Evolutionary conservation across 73 alveolate species (phyloP).

Genomic region (Effrenium voratum): DNA sequence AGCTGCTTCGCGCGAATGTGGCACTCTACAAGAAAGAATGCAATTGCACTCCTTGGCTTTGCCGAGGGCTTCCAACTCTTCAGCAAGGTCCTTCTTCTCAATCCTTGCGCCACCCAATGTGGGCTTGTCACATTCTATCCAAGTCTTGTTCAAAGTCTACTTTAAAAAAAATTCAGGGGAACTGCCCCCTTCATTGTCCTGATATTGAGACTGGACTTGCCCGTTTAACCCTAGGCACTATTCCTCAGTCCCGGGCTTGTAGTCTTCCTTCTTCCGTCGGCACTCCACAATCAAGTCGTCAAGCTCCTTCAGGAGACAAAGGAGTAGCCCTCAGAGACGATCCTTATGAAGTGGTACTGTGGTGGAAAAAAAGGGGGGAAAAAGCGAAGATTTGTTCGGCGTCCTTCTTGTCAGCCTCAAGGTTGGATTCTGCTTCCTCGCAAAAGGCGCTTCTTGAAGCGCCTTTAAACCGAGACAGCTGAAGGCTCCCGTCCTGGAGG

Average conservation of each 20-base stretch:
- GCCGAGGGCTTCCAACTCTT: conserved; percentile 76
- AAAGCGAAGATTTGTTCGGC: too few relatives aligned
- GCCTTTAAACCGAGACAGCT: not conserved
- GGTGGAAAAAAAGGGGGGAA: too few relatives aligned
- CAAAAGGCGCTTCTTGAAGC: not conserved
- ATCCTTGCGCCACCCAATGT: not conserved
- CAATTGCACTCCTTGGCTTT: conserved; percentile 86
- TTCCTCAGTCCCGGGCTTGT: too few relatives aligned
- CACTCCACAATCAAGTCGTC: conserved; percentile 64
- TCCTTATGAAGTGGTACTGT: not conserved
- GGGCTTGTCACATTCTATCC: not conserved
- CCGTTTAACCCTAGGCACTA: too few relatives aligned
- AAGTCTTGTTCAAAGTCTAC: too few relatives aligned
- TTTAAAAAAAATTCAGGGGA: too few relatives aligned
- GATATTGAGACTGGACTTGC: too few relatives aligned
- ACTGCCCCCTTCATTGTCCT: too few relatives aligned
- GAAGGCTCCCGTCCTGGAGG: conserved; percentile 5
- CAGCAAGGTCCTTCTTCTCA: conserved; percentile 36
- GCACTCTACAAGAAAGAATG: too few relatives aligned
- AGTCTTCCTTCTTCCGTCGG: conserved; percentile 37
- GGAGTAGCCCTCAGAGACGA: not conserved
- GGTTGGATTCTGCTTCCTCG: conserved; percentile 36
- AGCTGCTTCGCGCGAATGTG: too few relatives aligned
- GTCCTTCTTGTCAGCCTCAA: conserved; percentile 64
- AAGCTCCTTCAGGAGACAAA: conserved; percentile 24